Percentiles rank a stretch among this genome's conserved stretches.
Evolutionary conservation across 2,329 filamentous ascomycete species (phyloP).

Genomic region (Herpotrichia juniperi): DNA sequence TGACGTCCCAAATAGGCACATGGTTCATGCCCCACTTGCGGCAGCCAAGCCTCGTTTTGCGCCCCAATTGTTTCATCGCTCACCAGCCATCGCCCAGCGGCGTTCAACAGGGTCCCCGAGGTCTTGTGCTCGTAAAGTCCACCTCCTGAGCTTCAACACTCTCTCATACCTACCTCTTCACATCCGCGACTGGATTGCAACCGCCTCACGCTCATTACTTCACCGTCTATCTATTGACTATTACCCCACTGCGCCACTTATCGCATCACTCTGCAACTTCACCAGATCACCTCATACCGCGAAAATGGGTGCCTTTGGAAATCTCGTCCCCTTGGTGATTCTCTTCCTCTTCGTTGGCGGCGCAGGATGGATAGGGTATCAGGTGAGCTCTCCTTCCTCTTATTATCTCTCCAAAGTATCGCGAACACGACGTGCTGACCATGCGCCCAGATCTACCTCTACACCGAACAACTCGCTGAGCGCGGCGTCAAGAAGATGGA

Average conservation of each 20-base stretch:
- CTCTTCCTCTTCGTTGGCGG: slow-evolving; percentile 64
- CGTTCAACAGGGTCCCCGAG: too few species aligned
- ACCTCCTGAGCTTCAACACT: not conserved
- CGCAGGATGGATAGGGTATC: slow-evolving; percentile 71
- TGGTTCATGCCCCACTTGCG: not conserved
- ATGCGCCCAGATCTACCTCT: slow-evolving; percentile 64
- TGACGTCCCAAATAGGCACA: not conserved
- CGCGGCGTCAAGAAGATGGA: slow-evolving; percentile 73
- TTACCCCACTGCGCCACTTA: not conserved
- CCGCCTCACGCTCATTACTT: not conserved
- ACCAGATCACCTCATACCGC: slow-evolving; percentile 2
- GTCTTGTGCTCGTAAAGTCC: too few species aligned
- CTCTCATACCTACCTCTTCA: not conserved
- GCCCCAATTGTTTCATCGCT: not conserved
- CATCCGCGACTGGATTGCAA: not conserved
- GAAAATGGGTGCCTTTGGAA: slow-evolving; percentile 45
- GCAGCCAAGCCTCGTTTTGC: not conserved
- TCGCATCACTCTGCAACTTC: slow-evolving; percentile 6
- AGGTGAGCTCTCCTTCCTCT: slow-evolving; percentile 44
- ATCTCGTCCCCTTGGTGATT: slow-evolving; percentile 71
- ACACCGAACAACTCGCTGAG: slow-evolving; percentile 68
- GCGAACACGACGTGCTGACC: not conserved
- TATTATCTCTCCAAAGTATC: not conserved
- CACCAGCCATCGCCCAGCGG: not conserved
- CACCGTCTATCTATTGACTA: not conserved